Evolutionary conservation across 2,329 filamentous ascomycete genomes (phyloP).

Genomic region (Chaetomiaceae sp.): DNA sequence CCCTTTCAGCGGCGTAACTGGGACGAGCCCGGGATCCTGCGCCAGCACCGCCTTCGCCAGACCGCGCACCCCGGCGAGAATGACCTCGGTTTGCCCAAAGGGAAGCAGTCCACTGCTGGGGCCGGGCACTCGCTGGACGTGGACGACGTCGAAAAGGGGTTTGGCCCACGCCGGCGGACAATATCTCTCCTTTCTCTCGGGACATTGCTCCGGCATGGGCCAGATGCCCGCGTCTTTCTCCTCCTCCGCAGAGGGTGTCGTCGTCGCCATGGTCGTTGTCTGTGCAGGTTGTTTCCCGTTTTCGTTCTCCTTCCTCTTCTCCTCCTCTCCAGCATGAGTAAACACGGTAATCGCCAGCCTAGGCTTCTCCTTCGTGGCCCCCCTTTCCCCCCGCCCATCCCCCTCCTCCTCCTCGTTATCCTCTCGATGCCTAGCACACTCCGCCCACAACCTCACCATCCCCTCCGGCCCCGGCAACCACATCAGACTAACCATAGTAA

Average conservation of each 20-base stretch:
- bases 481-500: constrained; percentile 56
- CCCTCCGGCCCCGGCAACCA: constrained; percentile 64
- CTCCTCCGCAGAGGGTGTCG: background rate
- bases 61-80: constrained; percentile 38
- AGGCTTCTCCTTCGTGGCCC: constrained; percentile 34
- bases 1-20: constrained; percentile 28
- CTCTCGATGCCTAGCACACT: constrained; percentile 35
- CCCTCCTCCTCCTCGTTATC: constrained; percentile 21
- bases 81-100: constrained; percentile 45
- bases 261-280: background rate
- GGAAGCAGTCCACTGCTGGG: constrained; percentile 42
- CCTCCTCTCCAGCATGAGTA: too few species aligned
- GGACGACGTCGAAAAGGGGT: constrained; percentile 39
- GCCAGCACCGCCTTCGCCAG: constrained; percentile 38
- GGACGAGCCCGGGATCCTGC: constrained; percentile 36
- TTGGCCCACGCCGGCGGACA: constrained; percentile 47
- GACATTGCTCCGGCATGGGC: constrained; percentile 17
- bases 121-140: constrained; percentile 37
- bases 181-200: constrained; percentile 30
- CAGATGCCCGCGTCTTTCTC: background rate
- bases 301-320: background rate
- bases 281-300: constrained; percentile 13
- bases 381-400: too few species aligned
- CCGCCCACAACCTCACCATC: constrained; percentile 52
- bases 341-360: constrained; percentile 46